Evolutionary conservation across 768 basidiomycete genomes (phyloP), one percentile per base, ranked within the genome.

Genomic region (Porpolomopsis calyptriformis): DNA sequence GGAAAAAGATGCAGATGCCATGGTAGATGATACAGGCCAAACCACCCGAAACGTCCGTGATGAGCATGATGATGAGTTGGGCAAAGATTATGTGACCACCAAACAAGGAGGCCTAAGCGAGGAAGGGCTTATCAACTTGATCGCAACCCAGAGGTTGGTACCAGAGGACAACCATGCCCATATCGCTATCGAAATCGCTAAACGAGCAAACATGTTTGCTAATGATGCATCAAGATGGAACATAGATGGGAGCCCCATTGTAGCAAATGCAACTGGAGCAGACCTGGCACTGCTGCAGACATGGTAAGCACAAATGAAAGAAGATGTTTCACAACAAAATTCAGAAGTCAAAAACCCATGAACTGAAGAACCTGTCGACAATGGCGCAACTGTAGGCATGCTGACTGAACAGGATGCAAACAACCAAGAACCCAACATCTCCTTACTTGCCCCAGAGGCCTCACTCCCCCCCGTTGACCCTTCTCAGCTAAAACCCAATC

Each of bases 1-100:
- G 66, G 68, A 52, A 50, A 71, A 0, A 40, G 61, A 27, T 53
- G 70, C 1, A 47, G 71, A 4, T 63, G 12, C n/a, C n/a, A n/a
- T n/a, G n/a, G n/a, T n/a, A n/a, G n/a, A n/a, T n/a, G n/a, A n/a
- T n/a, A n/a, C n/a, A n/a, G n/a, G n/a, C n/a, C n/a, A n/a, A n/a
- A n/a, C n/a, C n/a, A n/a, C n/a, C n/a, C n/a, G n/a, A n/a, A n/a
- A n/a, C n/a, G n/a, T n/a, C n/a, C n/a, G n/a, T n/a, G n/a, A n/a
- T n/a, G n/a, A n/a, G n/a, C n/a, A n/a, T n/a, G n/a, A n/a, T n/a
- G n/a, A n/a, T n/a, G n/a, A n/a, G n/a, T n/a, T n/a, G n/a, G n/a
- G n/a, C n/a, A n/a, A n/a, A n/a, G n/a, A n/a, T n/a, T n/a, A n/a
- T n/a, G n/a, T n/a, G n/a, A n/a, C n/a, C n/a, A n/a, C n/a, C n/a